Percentiles rank a stretch among this genome's conserved stretches.
phyloP scores from a whole-genome alignment of 2,329 filamentous ascomycete genomes.

The Microsporum ferrugineum region DNA sequence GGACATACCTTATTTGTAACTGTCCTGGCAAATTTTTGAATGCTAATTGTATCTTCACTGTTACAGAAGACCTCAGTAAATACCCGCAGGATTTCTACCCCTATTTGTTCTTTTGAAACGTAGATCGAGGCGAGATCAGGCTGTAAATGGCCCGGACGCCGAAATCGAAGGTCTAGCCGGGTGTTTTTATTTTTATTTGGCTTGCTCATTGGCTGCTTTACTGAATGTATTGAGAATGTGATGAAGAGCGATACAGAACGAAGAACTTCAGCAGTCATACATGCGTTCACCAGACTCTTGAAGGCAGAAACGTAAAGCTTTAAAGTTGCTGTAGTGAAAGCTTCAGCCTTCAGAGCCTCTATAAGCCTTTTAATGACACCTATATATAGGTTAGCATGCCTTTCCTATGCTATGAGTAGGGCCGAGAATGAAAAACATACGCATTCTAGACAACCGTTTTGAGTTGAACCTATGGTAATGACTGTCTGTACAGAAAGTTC shows the following conservation, averaged over 20 bases:
- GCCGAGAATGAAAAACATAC: slow-evolving; percentile 43
- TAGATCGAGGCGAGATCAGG: slow-evolving; percentile 25
- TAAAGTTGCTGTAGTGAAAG: slow-evolving; percentile 59
- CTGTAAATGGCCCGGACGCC: slow-evolving; percentile 25
- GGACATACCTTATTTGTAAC: slow-evolving; percentile 80
- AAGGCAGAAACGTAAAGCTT: slow-evolving; percentile 69
- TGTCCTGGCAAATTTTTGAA: slow-evolving; percentile 81
- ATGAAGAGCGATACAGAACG: slow-evolving; percentile 82
- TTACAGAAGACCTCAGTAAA: slow-evolving; percentile 70
- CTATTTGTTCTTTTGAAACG: slow-evolving; percentile 56
- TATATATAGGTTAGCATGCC: slow-evolving; percentile 28
- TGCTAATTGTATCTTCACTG: slow-evolving; percentile 53
- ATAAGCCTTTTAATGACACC: slow-evolving; percentile 82
- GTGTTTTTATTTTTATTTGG: slow-evolving; percentile 38
- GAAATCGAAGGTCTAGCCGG: slow-evolving; percentile 24
- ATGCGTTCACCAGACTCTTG: slow-evolving; percentile 65
- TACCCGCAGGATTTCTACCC: slow-evolving; percentile 62
- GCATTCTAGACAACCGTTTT: slow-evolving; percentile 75
- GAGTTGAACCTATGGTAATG: slow-evolving; percentile 89
- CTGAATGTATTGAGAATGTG: slow-evolving; percentile 75
- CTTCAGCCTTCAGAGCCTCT: slow-evolving; percentile 79
- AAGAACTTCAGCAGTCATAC: slow-evolving; percentile 72
- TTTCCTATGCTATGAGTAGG: slow-evolving; percentile 11
- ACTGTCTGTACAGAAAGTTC: slow-evolving; percentile 77
- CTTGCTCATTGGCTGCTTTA: slow-evolving; percentile 28